Base-by-base conservation (phyloP, 2,329 filamentous ascomycete species). In the Setomelanomma holmii region DNA sequence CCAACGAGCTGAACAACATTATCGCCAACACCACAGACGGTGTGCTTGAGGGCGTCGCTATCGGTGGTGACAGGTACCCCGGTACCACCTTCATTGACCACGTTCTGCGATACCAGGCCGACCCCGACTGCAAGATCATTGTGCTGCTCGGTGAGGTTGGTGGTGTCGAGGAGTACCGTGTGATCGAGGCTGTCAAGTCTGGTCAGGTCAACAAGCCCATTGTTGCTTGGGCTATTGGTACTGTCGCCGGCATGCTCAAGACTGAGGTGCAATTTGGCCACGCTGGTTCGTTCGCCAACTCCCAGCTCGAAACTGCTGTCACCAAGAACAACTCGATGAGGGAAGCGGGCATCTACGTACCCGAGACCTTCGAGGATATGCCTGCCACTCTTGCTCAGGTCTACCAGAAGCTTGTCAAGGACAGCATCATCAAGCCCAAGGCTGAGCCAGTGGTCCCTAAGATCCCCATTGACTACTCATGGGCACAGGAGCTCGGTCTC, bases 1-100 rank as follows among this genome's bases (percentile, higher is more conserved):
- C 95, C 80, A 99, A 99, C 86, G 95, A 99, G 84, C 83, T 99
- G 74, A 99, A 99, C 89, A 99, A 99, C 87, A 98, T 99, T 79
- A 90, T 99, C 73, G 86, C 93, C 53, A 89, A 96, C 78, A 96
- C 85, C 79, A 97, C 95, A 71, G 92, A 99, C 76, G 95, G 95
- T 86, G 95, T 99, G 51, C 93, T 96, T 79, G 95, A 99, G 85
- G 95, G 95, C 87, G 90, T 99, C 73, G 95, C 95, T 77, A 99
- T 99, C 80, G 95, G 95, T 81, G 95, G 95, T 88, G 95, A 99
- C 81, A 86, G 95, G 79, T 99, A 99, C 79, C 95, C 95, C 60
- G 93, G 95, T 76, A 99, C 95, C 74, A 98, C 95, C 61, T 99
- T 99, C 82, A 97, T 99, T 75, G 95, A 99, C 83, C 95, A 99